Evolutionary conservation across 164 flowering plant genomes (phyloP), one percentile per base, ranked within the genome.

Genomic region (Echeveria elegans): DNA sequence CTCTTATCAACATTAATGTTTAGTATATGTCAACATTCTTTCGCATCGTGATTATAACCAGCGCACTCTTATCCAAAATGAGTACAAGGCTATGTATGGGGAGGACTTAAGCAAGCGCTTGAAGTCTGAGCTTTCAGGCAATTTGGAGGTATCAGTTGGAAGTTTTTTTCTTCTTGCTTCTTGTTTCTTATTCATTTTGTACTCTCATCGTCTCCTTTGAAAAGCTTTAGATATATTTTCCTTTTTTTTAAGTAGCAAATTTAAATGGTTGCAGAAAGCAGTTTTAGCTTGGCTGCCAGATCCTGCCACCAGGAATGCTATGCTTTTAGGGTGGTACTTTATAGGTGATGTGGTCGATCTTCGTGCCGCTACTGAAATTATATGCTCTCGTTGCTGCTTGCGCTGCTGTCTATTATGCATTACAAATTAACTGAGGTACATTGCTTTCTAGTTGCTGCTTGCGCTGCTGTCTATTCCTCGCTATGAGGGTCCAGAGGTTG

Each of bases 281-380:
- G 75, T 88, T 58, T 50, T 80, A 63, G 83, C 85, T 6, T 89
- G 98, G 98, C 68, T 92, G 85, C 76, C 72, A 67, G 88, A 88
- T 76, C 96, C 88, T 8, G 83, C 82, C 0, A 70, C 67, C 24
- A 69, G 95, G 14, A 93, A 92, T 77, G 98, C 90, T 28, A 70
- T 71, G 0, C 60, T 82, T 19, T 67, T 85, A 66, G 78, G 80
- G 64, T 37, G 79, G 64, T 82, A 90, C 56, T 74, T 91, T 32
- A 41, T 31, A 67, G 83, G 74, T 21, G 69, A 77, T 15, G 19
- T 47, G 4, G 50, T 73, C 36, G 82, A 82, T 76, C 74, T 78
- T 9, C 67, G 62, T 72, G 85, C 82, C 73, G 89, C 81, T 16
- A 84, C 88, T 65, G 98, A 89, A 82, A 78, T 89, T 9, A 88